Base-by-base conservation (phyloP, 2,329 filamentous ascomycete species). In the Hypoxylon sp. region DNA sequence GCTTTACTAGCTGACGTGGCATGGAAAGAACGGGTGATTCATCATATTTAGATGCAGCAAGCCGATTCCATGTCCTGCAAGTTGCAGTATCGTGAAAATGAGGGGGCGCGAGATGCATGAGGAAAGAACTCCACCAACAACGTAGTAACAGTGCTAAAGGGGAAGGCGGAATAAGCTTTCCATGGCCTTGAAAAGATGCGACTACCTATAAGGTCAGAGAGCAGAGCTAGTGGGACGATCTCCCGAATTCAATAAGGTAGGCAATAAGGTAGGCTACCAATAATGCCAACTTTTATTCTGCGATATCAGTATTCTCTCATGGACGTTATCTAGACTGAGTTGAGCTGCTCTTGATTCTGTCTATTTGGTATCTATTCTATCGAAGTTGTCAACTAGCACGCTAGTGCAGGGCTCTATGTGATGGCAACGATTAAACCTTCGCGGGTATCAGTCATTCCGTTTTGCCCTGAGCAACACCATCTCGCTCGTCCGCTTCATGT, bases 401-500 rank as follows among this genome's bases (percentile, higher is more conserved):
- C 65, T 58, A 52, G 28, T 23, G n/a, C 19, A 50, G 38, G 56
- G 51, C 43, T 69, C 60, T 67, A 69, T 62, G 38, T 34, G 28
- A 60, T 43, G 23, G 25, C 17, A 60, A 41, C 34, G 30, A 52
- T 48, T 49, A 70, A 43, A 65, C 51, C 41, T 46, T 68, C 3
- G 57, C 59, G 38, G 51, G 38, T 49, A 66, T 60, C 19, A 55
- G 45, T 72, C 50, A 60, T 66, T 73, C 77, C 23, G 75, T 65
- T 69, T 75, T 77, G 65, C 73, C 76, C 63, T 76, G 66, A 25
- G 73, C 75, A 11, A 75, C 72, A n/a, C 78, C 78, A 65, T 79
- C 77, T 19, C 78, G 76, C 41, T 76, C 78, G 52, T 79, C 82
- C 51, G 86, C 86, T 75, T 95, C 93, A 52, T 86, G 82, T 76